Percentiles rank a stretch among this genome's conserved stretches.
Conservation (phyloP, 2,329 filamentous ascomycete species). For the Beauveria asiatica region DNA sequence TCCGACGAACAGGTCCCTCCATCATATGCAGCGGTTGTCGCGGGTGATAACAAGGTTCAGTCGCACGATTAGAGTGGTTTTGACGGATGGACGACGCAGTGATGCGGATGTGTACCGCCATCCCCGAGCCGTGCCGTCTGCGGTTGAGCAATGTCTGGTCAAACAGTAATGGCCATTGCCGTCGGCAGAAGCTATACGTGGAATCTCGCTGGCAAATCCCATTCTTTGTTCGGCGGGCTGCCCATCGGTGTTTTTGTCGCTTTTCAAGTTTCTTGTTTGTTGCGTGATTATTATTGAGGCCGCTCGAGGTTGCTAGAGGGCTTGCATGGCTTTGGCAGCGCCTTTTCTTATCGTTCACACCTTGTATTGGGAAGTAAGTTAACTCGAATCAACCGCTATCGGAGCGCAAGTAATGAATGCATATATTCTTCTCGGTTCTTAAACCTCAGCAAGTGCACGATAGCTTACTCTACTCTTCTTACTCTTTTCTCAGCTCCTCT, state of each 20-base stretch:
- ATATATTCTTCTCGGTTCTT: not conserved
- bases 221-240: not conserved
- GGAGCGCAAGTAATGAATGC: not conserved
- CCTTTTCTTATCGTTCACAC: not conserved
- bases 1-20: conserved; percentile 49
- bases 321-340: not conserved
- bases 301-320: not conserved
- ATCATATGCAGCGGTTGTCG: conserved; percentile 82
- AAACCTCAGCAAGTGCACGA: not conserved
- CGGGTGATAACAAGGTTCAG: conserved; percentile 88
- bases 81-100: conserved; percentile 22
- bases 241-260: not conserved
- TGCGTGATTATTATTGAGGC: not conserved
- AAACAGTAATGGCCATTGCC: not conserved
- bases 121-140: not conserved
- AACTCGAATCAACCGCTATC: not conserved
- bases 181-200: not conserved
- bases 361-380: not conserved
- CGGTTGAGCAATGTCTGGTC: not conserved
- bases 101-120: not conserved
- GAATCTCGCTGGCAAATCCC: too few species aligned
- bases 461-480: not conserved
- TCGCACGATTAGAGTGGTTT: conserved; percentile 6
- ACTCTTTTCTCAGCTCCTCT: not conserved
- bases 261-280: not conserved